Conservation (phyloP, 2,329 filamentous ascomycete species). For the Dactylellina drechsleri region DNA sequence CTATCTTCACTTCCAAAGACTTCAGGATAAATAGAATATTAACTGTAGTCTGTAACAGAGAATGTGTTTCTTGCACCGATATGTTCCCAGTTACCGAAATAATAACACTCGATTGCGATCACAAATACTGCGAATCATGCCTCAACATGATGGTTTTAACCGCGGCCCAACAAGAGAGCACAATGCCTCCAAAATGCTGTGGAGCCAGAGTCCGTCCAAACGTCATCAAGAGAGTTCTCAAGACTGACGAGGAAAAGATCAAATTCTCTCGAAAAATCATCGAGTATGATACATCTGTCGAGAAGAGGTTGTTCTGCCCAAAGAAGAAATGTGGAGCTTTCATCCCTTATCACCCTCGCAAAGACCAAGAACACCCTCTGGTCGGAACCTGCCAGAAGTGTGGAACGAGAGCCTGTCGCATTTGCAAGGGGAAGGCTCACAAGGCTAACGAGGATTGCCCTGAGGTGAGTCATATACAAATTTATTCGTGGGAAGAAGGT, state of each 20-base stretch:
- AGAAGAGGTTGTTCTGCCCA: constrained; percentile 51
- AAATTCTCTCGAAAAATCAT: constrained; percentile 47
- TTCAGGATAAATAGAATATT: not conserved
- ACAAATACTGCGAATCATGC: constrained; percentile 42
- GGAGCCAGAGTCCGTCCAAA: constrained; percentile 22
- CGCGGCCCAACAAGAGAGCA: constrained; percentile 43
- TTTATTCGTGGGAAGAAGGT: not conserved
- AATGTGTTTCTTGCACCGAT: constrained; percentile 50
- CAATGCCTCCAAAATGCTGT: constrained; percentile 54
- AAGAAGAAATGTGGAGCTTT: constrained; percentile 43
- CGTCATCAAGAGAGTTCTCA: constrained; percentile 43
- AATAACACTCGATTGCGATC: constrained; percentile 33
- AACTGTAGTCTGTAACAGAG: constrained; percentile 11
- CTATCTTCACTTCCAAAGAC: not conserved
- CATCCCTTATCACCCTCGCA: constrained; percentile 51
- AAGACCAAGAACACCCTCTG: constrained; percentile 38
- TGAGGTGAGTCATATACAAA: constrained; percentile 17
- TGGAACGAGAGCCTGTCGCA: constrained; percentile 44
- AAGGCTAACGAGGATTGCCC: constrained; percentile 40
- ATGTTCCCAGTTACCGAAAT: constrained; percentile 40
- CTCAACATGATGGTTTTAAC: constrained; percentile 41
- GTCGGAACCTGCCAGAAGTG: constrained; percentile 48
- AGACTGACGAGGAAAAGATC: constrained; percentile 41
- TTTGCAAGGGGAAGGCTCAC: constrained; percentile 50
- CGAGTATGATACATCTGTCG: constrained; percentile 50